Percentiles rank a stretch among this genome's conserved stretches.
These are phyloP conservation scores for Dendrobium chrysotoxum DNA, from an alignment of 106 monocot genomes.

Conservation along the genomic window DNA sequence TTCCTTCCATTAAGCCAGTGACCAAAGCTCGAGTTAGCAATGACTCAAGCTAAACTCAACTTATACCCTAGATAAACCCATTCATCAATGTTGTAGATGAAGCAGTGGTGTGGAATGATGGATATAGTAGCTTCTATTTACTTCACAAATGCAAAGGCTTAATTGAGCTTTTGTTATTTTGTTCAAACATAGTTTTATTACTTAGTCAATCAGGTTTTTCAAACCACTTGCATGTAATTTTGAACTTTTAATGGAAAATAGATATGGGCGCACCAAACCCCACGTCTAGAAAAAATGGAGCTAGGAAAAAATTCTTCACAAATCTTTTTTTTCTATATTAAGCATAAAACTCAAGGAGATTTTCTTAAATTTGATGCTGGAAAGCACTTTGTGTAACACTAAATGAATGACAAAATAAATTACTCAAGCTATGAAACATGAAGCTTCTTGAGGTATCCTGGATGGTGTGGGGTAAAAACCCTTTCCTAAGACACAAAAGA, in stretches of 20 bases:
- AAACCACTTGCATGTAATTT: neutral
- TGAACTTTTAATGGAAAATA: neutral
- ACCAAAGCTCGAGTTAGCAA: too few species aligned
- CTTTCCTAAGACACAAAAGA: neutral
- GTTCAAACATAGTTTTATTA: neutral
- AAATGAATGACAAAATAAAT: neutral
- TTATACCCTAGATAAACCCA: too few species aligned
- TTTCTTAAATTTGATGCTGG: neutral
- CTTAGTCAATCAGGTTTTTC: neutral
- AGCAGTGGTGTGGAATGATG: too few species aligned
- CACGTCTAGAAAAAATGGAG: neutral
- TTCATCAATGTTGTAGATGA: too few species aligned
- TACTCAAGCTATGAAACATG: neutral
- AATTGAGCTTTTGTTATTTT: neutral
- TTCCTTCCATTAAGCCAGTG: too few species aligned
- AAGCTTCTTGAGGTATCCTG: neutral
- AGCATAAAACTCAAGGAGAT: neutral
- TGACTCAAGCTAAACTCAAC: too few species aligned
- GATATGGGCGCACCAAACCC: neutral
- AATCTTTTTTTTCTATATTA: neutral
- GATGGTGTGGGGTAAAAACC: neutral
- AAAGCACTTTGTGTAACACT: neutral
- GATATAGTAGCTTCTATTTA: too few species aligned
- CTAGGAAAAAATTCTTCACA: neutral
- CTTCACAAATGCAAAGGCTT: neutral